Base-by-base conservation (phyloP, 192 early-diverging fungal species). In the Dimargaris xerosporica region DNA sequence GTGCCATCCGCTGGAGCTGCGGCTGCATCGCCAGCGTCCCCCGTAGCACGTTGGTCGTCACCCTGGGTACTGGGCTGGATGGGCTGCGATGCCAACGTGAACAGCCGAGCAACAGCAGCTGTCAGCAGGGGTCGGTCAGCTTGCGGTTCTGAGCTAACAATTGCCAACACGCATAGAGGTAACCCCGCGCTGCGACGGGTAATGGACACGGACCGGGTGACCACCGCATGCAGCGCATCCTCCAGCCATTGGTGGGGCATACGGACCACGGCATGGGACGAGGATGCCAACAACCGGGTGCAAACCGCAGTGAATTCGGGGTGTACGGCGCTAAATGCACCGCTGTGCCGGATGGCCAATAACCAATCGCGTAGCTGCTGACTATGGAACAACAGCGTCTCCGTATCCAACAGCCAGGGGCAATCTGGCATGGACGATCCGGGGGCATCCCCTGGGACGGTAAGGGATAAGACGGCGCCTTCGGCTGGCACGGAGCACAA, bases 121-220 rank as follows among this genome's bases (percentile, higher is more conserved):
- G 75, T 77, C 31, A 93, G 67, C 54, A 92, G 53, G 21, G 77
- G 67, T 47, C 78, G 76, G 55, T 75, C 77, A 19, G 75, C 75
- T 2, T 76, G 75, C 41, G 82, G 75, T 31, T 86, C 83, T 51
- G 84, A 80, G 31, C 80, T 84, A 41, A 94, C 77, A 48, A 91
- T 83, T 13, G 88, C 87, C 51, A 93, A 63, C n/a, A 97, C 82
- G 54, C 85, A 91, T 17, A 91, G 71, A 26, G 94, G 94, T 46
- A 93, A 72, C 4, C 93, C 92, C 0, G 90, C 94, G 66, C 84
- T 87, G 51, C 94, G 82, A n/a, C 94, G 79, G 9, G 94, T 97
- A 16, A 95, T 87, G 0, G 94, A 97, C 13, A 95, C 87, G 19
- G 80, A 71, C 50, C 80, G 80, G 5, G 80, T 79, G 0, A 78